Evolutionary conservation across 75 land plant genomes (phyloP).

Genomic region (Cupressus sempervirens): DNA sequence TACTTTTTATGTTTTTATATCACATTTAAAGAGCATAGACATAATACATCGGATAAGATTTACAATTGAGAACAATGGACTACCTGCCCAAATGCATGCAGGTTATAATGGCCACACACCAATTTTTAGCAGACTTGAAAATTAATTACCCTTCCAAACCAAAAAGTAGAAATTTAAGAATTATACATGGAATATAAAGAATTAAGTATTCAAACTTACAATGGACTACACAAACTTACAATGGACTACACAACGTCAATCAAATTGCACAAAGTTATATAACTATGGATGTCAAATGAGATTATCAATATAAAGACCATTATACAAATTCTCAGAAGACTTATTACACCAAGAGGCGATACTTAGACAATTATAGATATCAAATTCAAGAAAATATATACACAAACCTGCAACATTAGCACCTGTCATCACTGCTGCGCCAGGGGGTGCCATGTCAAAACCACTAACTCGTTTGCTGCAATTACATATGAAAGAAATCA

Average conservation of each 20-base stretch:
- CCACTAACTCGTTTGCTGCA: conserved; percentile 64
- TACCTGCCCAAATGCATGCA: background rate
- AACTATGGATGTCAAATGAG: background rate
- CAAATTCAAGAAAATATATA: background rate
- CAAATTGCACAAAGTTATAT: background rate
- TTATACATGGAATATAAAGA: background rate
- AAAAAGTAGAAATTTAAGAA: background rate
- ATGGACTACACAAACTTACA: background rate
- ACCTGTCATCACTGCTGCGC: conserved; percentile 45
- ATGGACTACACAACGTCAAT: background rate
- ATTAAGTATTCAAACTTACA: background rate
- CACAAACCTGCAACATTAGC: conserved; percentile 51
- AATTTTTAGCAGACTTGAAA: background rate
- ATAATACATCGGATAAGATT: background rate
- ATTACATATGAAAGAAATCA: background rate
- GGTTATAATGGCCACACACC: background rate
- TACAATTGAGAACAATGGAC: background rate
- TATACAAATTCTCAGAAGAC: background rate
- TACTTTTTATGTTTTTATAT: background rate
- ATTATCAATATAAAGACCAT: background rate
- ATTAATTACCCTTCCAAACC: background rate
- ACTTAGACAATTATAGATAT: background rate
- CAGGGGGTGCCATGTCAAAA: conserved; percentile 76
- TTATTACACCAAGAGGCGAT: background rate
- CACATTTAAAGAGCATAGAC: background rate